Percentiles rank a stretch among this genome's conserved stretches.
Conservation (phyloP, 176 grass and related monocot species). For the Bothriochloa decipiens region DNA sequence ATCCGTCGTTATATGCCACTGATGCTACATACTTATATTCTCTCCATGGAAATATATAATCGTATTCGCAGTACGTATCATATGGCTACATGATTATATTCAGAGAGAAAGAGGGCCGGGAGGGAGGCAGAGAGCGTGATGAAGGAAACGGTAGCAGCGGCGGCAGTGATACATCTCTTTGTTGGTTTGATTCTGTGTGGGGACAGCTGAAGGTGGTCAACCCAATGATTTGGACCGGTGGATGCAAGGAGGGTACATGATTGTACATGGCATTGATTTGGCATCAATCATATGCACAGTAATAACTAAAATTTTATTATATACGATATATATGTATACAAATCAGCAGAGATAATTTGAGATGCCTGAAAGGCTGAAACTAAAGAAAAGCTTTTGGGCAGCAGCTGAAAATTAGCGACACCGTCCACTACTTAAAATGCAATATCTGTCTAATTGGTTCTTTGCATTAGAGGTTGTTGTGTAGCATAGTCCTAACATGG, state of each 20-base stretch:
- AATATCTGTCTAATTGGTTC: background rate
- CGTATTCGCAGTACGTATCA: conserved; percentile 28
- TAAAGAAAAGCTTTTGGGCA: background rate
- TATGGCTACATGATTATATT: background rate
- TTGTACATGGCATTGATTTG: conserved; percentile 36
- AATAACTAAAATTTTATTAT: conserved; percentile 16
- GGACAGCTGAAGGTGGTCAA: conserved; percentile 63
- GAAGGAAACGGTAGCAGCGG: background rate
- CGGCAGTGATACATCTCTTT: conserved; percentile 45
- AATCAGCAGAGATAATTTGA: background rate
- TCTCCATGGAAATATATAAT: background rate
- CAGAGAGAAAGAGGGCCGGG: background rate
- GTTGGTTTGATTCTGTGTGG: conserved; percentile 60
- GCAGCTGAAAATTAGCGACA: background rate
- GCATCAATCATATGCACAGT: conserved; percentile 37
- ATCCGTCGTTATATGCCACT: conserved; percentile 45
- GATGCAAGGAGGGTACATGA: conserved; percentile 39
- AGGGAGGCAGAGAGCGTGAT: background rate
- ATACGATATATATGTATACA: background rate
- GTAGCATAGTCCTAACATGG: background rate
- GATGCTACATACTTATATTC: background rate
- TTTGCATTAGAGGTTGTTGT: background rate
- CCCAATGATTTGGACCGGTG: conserved; percentile 72
- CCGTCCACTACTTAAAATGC: background rate
- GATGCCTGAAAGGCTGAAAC: background rate